A percentile compares a stretch with the other conserved stretches of the same genome.
Evolutionary conservation across 2,329 filamentous ascomycete species (phyloP).

Genomic region (Ophiocordyceps camponoti-saundersi): DNA sequence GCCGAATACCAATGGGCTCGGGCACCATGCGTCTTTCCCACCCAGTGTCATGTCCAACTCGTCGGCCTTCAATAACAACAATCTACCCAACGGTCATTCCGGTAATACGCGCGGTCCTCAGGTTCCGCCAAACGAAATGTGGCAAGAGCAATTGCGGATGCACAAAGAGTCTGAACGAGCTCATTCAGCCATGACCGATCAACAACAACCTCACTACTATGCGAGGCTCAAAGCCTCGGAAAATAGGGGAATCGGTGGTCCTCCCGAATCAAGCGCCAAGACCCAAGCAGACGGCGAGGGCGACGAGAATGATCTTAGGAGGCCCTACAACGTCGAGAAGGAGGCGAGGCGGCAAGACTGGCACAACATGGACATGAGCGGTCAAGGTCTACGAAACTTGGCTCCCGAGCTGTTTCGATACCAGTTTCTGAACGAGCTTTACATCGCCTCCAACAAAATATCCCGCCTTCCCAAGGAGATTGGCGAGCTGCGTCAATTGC

Average conservation of each 20-base stretch:
- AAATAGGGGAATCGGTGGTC: constrained; percentile 47
- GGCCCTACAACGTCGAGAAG: constrained; percentile 49
- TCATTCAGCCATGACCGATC: constrained; percentile 53
- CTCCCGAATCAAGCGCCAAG: constrained; percentile 31
- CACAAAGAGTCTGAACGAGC: constrained; percentile 61
- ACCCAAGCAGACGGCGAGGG: constrained; percentile 31
- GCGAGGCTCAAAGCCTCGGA: constrained; percentile 53
- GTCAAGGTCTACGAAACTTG: constrained; percentile 80
- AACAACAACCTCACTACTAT: constrained; percentile 52
- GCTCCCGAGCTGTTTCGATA: constrained; percentile 71
- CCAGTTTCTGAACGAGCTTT: constrained; percentile 77
- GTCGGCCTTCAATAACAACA: constrained; percentile 37
- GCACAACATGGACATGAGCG: constrained; percentile 86
- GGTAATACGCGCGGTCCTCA: constrained; percentile 30
- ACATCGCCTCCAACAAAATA: constrained; percentile 86
- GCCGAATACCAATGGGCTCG: constrained; percentile 35
- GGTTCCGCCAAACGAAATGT: constrained; percentile 48
- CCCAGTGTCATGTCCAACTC: constrained; percentile 40
- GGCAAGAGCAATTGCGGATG: constrained; percentile 73
- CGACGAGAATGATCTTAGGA: constrained; percentile 37
- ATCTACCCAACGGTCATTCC: constrained; percentile 39
- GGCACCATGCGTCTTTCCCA: constrained; percentile 21
- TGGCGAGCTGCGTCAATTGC: constrained; percentile 65
- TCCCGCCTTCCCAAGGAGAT: constrained; percentile 63
- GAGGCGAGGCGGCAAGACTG: constrained; percentile 62